A percentile compares a stretch with the other conserved stretches of the same genome.
Conservation (phyloP, 1,284 basidiomycete species). For the Coniferiporia sulphurascens region DNA sequence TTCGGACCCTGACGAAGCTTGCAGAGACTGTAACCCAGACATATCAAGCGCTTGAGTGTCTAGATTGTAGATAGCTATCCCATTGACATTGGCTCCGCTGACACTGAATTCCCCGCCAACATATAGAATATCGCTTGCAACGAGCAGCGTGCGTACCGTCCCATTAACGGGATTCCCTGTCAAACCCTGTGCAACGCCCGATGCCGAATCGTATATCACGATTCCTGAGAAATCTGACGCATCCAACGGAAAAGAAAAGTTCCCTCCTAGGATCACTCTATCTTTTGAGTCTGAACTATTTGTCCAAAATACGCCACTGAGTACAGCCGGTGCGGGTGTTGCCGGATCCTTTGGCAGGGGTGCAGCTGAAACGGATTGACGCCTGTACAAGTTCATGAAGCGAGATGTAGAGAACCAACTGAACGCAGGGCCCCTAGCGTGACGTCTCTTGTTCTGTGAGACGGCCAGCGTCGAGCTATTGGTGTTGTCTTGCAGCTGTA, state of each 20-base stretch:
- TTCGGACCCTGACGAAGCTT: conserved; percentile 44
- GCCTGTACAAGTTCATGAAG: conserved; percentile 45
- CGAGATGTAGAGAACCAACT: conserved; percentile 49
- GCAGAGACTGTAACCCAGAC: conserved; percentile 52
- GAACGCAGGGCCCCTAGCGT: conserved; percentile 31
- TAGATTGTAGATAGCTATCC: conserved; percentile 77
- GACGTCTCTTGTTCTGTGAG: conserved; percentile 32
- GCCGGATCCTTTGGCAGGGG: conserved; percentile 53
- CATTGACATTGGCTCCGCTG: conserved; percentile 48
- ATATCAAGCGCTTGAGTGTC: conserved; percentile 53
- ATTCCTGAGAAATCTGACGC: conserved; percentile 51
- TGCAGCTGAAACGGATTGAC: conserved; percentile 41
- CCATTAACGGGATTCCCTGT: conserved; percentile 61
- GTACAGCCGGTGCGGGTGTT: conserved; percentile 71
- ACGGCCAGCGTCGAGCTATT: conserved; percentile 27
- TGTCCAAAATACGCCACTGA: conserved; percentile 88
- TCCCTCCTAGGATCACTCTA: conserved; percentile 82
- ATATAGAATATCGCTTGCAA: conserved; percentile 62
- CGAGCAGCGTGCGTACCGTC: conserved; percentile 67
- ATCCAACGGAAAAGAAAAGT: conserved; percentile 64
- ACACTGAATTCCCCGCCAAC: conserved; percentile 79
- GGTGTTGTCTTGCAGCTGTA: conserved; percentile 41
- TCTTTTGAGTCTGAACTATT: conserved; percentile 66
- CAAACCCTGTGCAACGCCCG: conserved; percentile 51
- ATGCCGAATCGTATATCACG: conserved; percentile 67